Base-by-base conservation (phyloP, 345 rosid species). In the Rubroshorea leprosula region DNA sequence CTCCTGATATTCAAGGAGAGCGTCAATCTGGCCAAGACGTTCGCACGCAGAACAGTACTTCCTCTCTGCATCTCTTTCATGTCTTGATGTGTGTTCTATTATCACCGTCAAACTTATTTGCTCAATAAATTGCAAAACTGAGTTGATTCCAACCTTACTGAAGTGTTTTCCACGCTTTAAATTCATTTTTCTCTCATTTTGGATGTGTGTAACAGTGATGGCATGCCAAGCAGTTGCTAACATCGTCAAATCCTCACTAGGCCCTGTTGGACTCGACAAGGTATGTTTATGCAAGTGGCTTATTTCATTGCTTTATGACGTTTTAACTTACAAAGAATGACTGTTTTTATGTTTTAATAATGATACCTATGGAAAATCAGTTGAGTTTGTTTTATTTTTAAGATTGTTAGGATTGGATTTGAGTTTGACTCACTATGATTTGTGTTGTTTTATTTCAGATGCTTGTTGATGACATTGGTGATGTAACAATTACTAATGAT, bases 211-310 rank as follows among this genome's bases (percentile, higher is more conserved):
- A 23, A 51, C 60, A 90, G 97, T 87, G 72, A 53, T 94, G 88
- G 83, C 97, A 26, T 90, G 97, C 62, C 97, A 90, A 84, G 97
- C 97, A 21, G 81, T 94, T 46, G 89, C 97, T 5, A 94, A 94
- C 66, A 94, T 94, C 15, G 96, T 94, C 25, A 94, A 90, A 75
- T 82, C 95, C 31, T 94, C 97, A 2, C 92, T 94, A 47, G 95
- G 99, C 61, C 97, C 96, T 1, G 96, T 94, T 50, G 99, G 99
- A 16, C 97, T 94, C 23, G 97, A 94, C 82, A 90, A 94, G 93
- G 97, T 94, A 61, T 44, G 0, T n/a, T n/a, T n/a, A n/a, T n/a
- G n/a, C n/a, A n/a, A n/a, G n/a, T n/a, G n/a, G n/a, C n/a, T n/a
- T n/a, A n/a, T n/a, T n/a, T n/a, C n/a, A n/a, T n/a, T n/a, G n/a